Percentiles rank a stretch among this genome's conserved stretches.
Evolutionary conservation across 2,329 filamentous ascomycete genomes (phyloP).

Genomic region (Aureobasidium musti): DNA sequence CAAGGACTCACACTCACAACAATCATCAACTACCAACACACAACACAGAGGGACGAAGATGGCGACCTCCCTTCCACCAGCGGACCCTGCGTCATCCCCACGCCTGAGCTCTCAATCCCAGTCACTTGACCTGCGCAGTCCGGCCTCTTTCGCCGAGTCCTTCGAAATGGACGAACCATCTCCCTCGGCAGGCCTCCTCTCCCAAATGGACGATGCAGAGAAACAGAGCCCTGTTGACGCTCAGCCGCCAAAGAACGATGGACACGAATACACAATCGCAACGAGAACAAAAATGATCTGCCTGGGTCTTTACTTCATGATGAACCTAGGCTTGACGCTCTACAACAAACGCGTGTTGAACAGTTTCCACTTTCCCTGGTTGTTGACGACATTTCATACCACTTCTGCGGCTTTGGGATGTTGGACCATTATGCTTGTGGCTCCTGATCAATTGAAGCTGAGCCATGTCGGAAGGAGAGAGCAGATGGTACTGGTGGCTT

Average conservation of each 20-base stretch:
- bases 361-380: slow-evolving; percentile 60
- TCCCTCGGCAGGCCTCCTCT: slow-evolving; percentile 10
- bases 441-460: slow-evolving; percentile 49
- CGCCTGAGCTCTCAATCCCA: slow-evolving; percentile 1
- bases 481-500: slow-evolving; percentile 57
- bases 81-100: not conserved
- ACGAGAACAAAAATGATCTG: slow-evolving; percentile 27
- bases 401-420: slow-evolving; percentile 61
- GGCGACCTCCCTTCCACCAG: not conserved
- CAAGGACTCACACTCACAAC: not conserved
- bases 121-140: slow-evolving; percentile 1
- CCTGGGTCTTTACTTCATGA: slow-evolving; percentile 50
- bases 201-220: slow-evolving; percentile 12
- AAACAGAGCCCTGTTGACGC: not conserved
- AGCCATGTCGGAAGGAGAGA: slow-evolving; percentile 56
- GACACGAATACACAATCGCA: slow-evolving; percentile 27
- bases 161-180: slow-evolving; percentile 17
- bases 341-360: slow-evolving; percentile 60
- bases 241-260: not conserved
- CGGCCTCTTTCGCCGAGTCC: slow-evolving; percentile 10
- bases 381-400: slow-evolving; percentile 62
- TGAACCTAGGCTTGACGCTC: slow-evolving; percentile 55
- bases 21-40: not conserved
- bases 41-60: not conserved
- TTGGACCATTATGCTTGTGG: slow-evolving; percentile 51